Conservation (phyloP, 2,329 filamentous ascomycete species). For the Clarireedia paspali region DNA sequence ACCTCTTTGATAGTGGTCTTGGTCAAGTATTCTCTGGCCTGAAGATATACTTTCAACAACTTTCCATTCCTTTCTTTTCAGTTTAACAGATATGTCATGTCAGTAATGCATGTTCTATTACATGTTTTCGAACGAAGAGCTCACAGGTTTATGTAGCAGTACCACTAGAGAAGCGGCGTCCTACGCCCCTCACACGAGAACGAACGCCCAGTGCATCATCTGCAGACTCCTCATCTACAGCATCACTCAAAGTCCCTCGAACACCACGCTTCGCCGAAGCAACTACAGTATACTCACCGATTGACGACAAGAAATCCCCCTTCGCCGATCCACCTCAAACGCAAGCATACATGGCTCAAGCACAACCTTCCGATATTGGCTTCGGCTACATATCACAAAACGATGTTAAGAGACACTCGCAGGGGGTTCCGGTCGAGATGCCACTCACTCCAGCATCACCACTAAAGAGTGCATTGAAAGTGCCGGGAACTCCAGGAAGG, state of each 20-base stretch:
- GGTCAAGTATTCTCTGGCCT: constrained; percentile 5
- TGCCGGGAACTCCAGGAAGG: constrained; percentile 72
- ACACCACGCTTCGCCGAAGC: constrained; percentile 76
- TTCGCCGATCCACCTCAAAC: constrained; percentile 49
- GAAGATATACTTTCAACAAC: constrained; percentile 5
- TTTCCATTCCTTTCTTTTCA: constrained; percentile 12
- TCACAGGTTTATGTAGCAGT: constrained; percentile 10
- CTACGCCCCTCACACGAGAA: constrained; percentile 20
- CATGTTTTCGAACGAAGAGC: background rate
- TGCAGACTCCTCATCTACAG: constrained; percentile 31
- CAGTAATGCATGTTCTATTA: constrained; percentile 10
- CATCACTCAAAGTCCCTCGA: constrained; percentile 54
- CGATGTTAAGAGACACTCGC: constrained; percentile 41
- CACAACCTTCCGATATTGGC: constrained; percentile 77
- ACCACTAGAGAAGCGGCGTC: constrained; percentile 23
- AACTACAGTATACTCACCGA: constrained; percentile 69
- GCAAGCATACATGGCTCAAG: constrained; percentile 48
- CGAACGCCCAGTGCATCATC: constrained; percentile 36
- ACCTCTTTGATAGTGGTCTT: constrained; percentile 1
- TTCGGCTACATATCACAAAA: constrained; percentile 78
- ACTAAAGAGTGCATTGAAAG: constrained; percentile 83
- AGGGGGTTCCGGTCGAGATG: constrained; percentile 40
- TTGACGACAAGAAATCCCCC: constrained; percentile 49
- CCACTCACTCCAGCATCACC: constrained; percentile 67
- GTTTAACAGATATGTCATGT: constrained; percentile 20